These are phyloP conservation scores for Globisporangium mamillatum DNA, from an alignment of 352 stramenopile genomes.

Conservation along the genomic window DNA sequence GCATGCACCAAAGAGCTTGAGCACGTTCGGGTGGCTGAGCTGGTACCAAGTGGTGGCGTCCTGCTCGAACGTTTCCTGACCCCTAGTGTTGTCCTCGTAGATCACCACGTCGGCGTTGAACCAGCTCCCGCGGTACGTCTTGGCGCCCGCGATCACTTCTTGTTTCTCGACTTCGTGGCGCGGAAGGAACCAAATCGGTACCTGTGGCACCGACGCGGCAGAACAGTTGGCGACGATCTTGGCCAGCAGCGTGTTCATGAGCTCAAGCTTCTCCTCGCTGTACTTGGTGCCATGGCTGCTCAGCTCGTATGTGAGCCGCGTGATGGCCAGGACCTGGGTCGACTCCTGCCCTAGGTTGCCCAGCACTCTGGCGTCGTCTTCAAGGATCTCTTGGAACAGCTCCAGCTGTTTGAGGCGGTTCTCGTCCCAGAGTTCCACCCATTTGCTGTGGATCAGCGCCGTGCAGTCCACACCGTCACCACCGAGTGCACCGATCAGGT, in stretches of 20 bases:
- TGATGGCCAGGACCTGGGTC: constrained; percentile 6
- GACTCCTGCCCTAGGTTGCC: not conserved
- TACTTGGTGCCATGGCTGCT: constrained; percentile 7
- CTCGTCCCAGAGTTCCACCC: constrained; percentile 3
- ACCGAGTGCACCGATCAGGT: not conserved
- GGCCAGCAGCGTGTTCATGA: constrained; percentile 4
- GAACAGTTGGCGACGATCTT: not conserved
- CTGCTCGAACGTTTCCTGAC: not conserved
- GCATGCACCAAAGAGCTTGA: constrained; percentile 18
- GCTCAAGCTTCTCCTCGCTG: constrained; percentile 12
- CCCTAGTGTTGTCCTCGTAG: not conserved
- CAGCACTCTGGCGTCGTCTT: not conserved
- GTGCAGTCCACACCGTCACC: not conserved
- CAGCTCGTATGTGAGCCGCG: constrained; percentile 11
- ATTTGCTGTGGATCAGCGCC: not conserved
- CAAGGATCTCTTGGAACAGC: not conserved
- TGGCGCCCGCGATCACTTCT: not conserved
- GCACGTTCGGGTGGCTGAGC: constrained; percentile 24
- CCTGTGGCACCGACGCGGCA: not conserved
- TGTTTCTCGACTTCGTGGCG: constrained; percentile 15
- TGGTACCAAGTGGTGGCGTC: constrained; percentile 5
- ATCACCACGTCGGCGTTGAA: constrained; percentile 9
- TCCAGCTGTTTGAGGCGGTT: not conserved
- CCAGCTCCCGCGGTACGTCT: constrained; percentile 11
- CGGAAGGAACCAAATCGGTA: constrained; percentile 13